Evolutionary conservation across 2,329 filamentous ascomycete species (phyloP).

Genomic region (Coniella vitis): DNA sequence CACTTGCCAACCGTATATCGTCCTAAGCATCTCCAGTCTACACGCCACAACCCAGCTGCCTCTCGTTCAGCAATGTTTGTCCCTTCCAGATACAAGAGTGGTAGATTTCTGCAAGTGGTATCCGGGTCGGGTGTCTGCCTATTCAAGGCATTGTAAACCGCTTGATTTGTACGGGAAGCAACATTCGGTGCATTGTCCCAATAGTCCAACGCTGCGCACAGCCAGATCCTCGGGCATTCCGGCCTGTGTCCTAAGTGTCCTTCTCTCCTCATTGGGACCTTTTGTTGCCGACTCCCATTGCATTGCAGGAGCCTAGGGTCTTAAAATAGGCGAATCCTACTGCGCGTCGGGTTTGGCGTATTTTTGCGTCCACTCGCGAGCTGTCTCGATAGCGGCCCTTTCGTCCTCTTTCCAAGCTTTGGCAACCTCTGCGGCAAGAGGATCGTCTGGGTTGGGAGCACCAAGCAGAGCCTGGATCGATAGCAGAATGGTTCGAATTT

Average conservation of each 20-base stretch:
- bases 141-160: no score
- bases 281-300: background rate
- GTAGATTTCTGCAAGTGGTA: background rate
- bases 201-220: no score
- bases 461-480: slow-evolving; percentile 96
- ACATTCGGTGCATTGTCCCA: no score
- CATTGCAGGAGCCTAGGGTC: background rate
- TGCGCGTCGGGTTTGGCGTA: slow-evolving; percentile 48
- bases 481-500: slow-evolving; percentile 96
- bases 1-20: background rate
- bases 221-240: no score
- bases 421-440: slow-evolving; percentile 94
- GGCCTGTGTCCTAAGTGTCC: background rate
- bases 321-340: slow-evolving; percentile 3
- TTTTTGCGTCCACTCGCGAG: slow-evolving; percentile 82
- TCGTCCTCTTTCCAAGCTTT: slow-evolving; percentile 98
- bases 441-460: slow-evolving; percentile 95
- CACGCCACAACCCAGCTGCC: background rate
- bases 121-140: background rate
- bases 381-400: slow-evolving; percentile 83
- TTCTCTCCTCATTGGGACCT: no score
- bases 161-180: no score
- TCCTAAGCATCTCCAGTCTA: background rate
- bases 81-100: background rate
- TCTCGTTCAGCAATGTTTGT: no score